Percentiles rank a stretch among this genome's conserved stretches.
Conservation (phyloP, 768 basidiomycete genomes). For the Hemileccinum impolitum region DNA sequence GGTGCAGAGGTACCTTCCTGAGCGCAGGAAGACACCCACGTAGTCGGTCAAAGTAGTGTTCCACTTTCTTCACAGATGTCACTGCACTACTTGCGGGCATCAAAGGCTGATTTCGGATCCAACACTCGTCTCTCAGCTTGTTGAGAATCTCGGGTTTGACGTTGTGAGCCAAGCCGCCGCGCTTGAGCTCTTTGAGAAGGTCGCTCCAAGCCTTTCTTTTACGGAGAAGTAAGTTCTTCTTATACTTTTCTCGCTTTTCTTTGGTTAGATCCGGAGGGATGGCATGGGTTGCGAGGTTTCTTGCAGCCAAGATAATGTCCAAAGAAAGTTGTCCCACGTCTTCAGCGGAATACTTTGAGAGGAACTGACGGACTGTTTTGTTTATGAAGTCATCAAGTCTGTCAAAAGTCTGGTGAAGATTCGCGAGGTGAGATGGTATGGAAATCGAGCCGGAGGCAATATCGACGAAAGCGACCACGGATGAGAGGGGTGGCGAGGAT, state of each 20-base stretch:
- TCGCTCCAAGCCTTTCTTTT: slow-evolving; percentile 93
- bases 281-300: slow-evolving; percentile 48
- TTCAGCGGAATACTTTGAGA: slow-evolving; percentile 39
- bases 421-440: slow-evolving; percentile 38
- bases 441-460: background rate
- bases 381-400: slow-evolving; percentile 47
- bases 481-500: background rate
- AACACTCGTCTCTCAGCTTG: slow-evolving; percentile 50
- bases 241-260: slow-evolving; percentile 57
- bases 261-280: slow-evolving; percentile 40
- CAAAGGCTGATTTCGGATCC: slow-evolving; percentile 64
- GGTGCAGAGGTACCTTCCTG: slow-evolving; percentile 55
- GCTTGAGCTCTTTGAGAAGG: slow-evolving; percentile 83
- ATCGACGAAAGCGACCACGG: slow-evolving; percentile 1
- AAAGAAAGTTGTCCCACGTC: slow-evolving; percentile 53
- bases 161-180: slow-evolving; percentile 67
- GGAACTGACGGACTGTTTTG: slow-evolving; percentile 39
- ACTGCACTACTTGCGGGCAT: slow-evolving; percentile 24
- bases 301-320: slow-evolving; percentile 61
- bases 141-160: slow-evolving; percentile 67
- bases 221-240: slow-evolving; percentile 70
- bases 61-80: slow-evolving; percentile 40
- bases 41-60: slow-evolving; percentile 64
- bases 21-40: slow-evolving; percentile 63
- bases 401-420: slow-evolving; percentile 48